Percentiles rank a stretch among this genome's conserved stretches.
These are phyloP conservation scores for Claviceps fusiformis DNA, from an alignment of 2,329 filamentous ascomycete species.

Conservation along the genomic window DNA sequence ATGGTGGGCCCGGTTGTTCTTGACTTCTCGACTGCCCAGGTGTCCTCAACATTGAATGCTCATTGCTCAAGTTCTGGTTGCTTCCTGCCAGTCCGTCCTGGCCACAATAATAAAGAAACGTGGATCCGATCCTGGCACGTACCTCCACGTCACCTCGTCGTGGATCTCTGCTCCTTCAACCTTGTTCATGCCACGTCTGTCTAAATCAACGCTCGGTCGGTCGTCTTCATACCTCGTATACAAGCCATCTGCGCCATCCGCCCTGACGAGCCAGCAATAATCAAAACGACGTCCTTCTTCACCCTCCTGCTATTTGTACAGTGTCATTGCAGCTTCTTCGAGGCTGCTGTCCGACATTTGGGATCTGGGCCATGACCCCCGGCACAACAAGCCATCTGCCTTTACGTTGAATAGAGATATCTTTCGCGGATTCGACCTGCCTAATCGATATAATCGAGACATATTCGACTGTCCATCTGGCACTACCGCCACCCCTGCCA, in stretches of 20 bases:
- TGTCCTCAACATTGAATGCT: too few species aligned
- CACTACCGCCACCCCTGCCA: background rate
- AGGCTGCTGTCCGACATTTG: background rate
- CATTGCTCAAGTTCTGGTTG: too few species aligned
- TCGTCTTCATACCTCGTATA: background rate
- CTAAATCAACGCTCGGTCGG: background rate
- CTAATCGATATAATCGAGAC: background rate
- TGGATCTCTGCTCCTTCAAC: background rate
- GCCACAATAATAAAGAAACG: too few species aligned
- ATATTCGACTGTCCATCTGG: background rate
- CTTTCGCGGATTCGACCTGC: background rate
- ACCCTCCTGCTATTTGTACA: background rate
- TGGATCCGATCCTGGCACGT: background rate
- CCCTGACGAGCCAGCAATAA: background rate
- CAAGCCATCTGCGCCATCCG: background rate
- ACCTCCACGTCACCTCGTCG: background rate
- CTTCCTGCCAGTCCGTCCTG: too few species aligned
- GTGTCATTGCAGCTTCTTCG: background rate
- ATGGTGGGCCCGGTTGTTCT: background rate
- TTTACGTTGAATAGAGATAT: background rate
- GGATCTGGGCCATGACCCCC: background rate
- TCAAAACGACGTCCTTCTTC: background rate
- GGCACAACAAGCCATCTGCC: background rate
- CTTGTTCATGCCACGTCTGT: conserved; percentile 1
- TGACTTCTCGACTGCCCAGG: too few species aligned